Base-by-base conservation (phyloP, 371 early-diverging fungal species). In the Syncephalastrum sp. region DNA sequence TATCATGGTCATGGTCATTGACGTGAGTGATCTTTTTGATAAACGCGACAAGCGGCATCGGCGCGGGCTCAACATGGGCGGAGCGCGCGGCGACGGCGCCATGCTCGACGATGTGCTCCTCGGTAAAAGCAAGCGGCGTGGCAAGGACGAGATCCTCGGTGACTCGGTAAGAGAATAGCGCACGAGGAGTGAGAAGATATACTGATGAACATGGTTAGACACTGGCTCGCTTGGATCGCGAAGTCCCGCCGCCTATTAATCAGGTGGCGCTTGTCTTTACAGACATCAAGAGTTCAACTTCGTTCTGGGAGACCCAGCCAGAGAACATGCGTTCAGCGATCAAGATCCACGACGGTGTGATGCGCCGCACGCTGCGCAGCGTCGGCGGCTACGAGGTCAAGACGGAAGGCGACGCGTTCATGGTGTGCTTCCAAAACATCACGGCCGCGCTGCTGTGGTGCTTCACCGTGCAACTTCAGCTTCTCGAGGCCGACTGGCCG, bases 331-430 rank as follows among this genome's bases (percentile, higher is more conserved):
- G 89, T 47, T 81, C 85, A 19, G 92, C 96, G 5, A 91, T 94
- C 70, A 90, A 91, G 68, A 85, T 88, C 21, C 97, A 97, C 70
- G 94, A 95, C 70, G 63, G 68, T 12, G 82, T 89, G 4, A 93
- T 97, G 93, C 82, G 96, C 7, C 82, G 90, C 47, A 84, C 89
- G 29, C 74, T 97, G 44, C 81, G 91, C 46, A 84, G 82, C 42
- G 85, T 89, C 42, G 94, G 94, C 38, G 98, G 98, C 16, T 97
- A 96, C 64, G 98, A 97, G 68, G 98, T 97, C 50, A 96, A 96
- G 68, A 96, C 95, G 3, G 98, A 97, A 81, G 98, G 98, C 42
- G 98, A 97, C 67, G 95, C 95, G 1, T 92, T 96, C 65, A 95
- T 96, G 92, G 94, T 95, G 23, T 89, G 90, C 55, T 97, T 97